Evolutionary conservation across 805 yeast species (phyloP).

Genomic region (Henningerozyma blattae): DNA sequence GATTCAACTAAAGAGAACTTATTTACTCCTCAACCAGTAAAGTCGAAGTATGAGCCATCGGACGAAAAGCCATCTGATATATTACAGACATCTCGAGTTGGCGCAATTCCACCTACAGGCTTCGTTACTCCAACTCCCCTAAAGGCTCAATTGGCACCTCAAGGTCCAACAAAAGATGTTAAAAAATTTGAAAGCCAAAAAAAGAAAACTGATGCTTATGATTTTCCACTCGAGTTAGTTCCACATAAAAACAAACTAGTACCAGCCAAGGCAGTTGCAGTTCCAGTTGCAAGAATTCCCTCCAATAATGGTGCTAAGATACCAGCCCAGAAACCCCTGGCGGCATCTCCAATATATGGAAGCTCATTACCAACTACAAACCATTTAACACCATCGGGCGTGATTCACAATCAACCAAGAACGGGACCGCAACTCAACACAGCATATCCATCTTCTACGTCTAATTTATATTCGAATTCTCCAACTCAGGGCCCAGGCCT

Average conservation of each 20-base stretch:
- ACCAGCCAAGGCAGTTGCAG: constrained; percentile 29
- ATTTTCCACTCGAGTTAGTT: constrained; percentile 50
- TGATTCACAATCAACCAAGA: neutral
- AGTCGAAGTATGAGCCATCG: neutral
- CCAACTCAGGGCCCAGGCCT: neutral
- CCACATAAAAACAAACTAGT: constrained; percentile 24
- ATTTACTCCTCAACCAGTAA: neutral
- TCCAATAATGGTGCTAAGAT: constrained; percentile 1
- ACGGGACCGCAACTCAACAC: too few relatives aligned
- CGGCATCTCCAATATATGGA: neutral
- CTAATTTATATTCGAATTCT: constrained; percentile 1
- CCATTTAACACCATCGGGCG: neutral
- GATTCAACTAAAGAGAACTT: too few relatives aligned
- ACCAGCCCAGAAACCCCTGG: neutral
- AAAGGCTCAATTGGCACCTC: neutral
- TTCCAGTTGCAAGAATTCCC: constrained; percentile 8
- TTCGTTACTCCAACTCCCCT: neutral
- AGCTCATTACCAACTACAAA: too few relatives aligned
- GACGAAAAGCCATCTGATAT: neutral
- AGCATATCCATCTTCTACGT: too few relatives aligned
- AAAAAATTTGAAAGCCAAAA: constrained; percentile 34
- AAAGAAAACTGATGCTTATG: constrained; percentile 62
- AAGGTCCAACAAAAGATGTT: constrained; percentile 8
- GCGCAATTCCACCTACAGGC: neutral
- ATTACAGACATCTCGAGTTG: neutral